Evolutionary conservation across 1,284 basidiomycete genomes (phyloP), one percentile per base, ranked within the genome.

Genomic region (Meira nashicola): DNA sequence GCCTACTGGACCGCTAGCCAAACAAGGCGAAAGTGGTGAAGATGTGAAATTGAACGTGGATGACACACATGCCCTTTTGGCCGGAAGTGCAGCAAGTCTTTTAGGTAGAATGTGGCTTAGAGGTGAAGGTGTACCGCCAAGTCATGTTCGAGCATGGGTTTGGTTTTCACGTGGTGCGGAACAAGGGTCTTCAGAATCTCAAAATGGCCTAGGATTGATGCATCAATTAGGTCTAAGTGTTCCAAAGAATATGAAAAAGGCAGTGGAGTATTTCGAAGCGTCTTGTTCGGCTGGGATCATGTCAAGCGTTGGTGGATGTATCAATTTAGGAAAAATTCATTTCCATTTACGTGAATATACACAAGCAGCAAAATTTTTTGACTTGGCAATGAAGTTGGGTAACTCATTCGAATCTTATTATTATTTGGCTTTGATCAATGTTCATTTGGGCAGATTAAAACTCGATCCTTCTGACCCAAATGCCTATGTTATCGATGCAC

Each of bases 71-170:
- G 40, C 59, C 0, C 40, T 47, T 1, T 60, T 64, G 0, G 73
- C 73, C 0, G 68, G 65, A 15, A 48, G 54, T 9, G 76, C 76
- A 1, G 76, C 74, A 2, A 64, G 64, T 28, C 60, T 74, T 53
- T 78, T 98, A 1, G 95, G 94, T 0, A 84, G 89, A 59, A 96
- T 98, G 92, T 90, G 89, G 68, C 80, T 99, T 41, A 83, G 95
- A 40, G 94, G 94, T 0, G 95, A 98, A 77, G 94, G 94, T 9
- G 86, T 91, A 23, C 86, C 86, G 71, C 83, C 84, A 65, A 90
- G 97, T 79, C 83, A 84, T 43, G 81, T 80, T 19, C 80, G 86
- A 60, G 95, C 94, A 12, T 90, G 86, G 80, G 85, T 94, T 80
- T 99, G 95, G 95, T 93, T 93, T 72, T 87, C 91, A 69, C 83